Base-by-base conservation (phyloP, 2,329 filamentous ascomycete species). In the Elsinoe batatas region DNA sequence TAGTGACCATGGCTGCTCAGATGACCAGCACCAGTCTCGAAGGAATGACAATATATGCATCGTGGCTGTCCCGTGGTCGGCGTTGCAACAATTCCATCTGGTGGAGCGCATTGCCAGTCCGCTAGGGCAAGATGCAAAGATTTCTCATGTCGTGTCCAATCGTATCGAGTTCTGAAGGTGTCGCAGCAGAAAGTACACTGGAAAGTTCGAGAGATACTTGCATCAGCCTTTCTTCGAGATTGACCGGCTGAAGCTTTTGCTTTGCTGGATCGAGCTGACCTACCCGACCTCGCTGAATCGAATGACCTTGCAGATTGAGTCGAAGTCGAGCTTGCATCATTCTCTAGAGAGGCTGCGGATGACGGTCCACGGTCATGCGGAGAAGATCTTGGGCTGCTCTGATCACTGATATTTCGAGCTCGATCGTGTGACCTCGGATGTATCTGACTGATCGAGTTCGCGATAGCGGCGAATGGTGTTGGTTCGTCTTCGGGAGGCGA, bases 401-500 rank as follows among this genome's bases (percentile, higher is more conserved):
- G 22, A 2, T 47, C 3, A 18, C 60, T 10, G 13, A 10, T 18
- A 3, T 18, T 17, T 10, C 8, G 8, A 15, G 15, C 8, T 30
- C 71, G 73, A 51, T 69, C 72, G 3, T 70, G 71, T 2, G 66
- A 60, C n/a, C 65, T 63, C 6, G 51, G 56, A 58, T 38, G 64
- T 61, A 54, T 66, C 71, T n/a, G 60, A 59, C 1, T 64, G 71
- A 40, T 85, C 74, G 63, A 82, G 82, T 65, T 80, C 74, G 46
- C 77, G 72, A 86, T 85, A 72, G 80, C 82, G 38, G 75, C 78
- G 57, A 83, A 73, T 3, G 79, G 75, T 58, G 82, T 82, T 62
- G 83, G 79, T 76, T 85, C 83, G 74, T 85, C 76, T 70, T 85
- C 82, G 50, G 83, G 83, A 36, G 83, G 83, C 61, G 81, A 84